Evolutionary conservation across 1,139 yeast genomes (phyloP), one percentile per base, ranked within the genome.

Genomic region (Candida frijolesensis): DNA sequence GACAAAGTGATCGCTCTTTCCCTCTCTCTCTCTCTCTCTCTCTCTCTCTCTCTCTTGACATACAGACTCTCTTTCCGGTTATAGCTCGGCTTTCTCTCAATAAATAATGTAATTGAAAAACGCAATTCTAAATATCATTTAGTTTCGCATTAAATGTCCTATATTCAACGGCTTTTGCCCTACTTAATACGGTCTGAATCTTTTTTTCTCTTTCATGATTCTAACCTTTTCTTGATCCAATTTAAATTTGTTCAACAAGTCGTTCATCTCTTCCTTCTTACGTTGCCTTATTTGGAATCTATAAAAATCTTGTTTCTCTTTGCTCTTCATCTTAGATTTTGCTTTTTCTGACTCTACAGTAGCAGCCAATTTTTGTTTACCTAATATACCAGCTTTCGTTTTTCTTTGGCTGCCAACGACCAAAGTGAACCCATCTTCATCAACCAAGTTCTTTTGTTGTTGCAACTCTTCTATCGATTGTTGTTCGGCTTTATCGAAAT

Each of bases 201-300:
- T 80, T 67, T 87, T 86, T 76, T 83, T 86, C 58, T 89, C 92
- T 64, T 80, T 88, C 85, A 94, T 83, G 56, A 79, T 71, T 59
- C 80, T 80, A 48, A 95, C 89, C 68, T 85, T 84, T 60, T 86
- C 94, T 72, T 94, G 97, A 69, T 95, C 99, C 55, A 86, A 84
- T 65, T 88, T 90, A 72, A 91, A 95, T 67, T 91, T 89, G 54
- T 72, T 76, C 63, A 94, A 76, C 64, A 95, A 75, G 48, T 89
- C 91, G 65, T 89, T 89, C 89, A 94, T 90, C 67, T 92, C 97
- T 57, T 82, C 84, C 76, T 94, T 94, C 80, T 92, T 94, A 65
- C 84, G 82, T 65, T 95, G 96, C 68, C 99, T 84, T 60, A 94
- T 82, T 72, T 95, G 99, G 83, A 92, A 95, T 61, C 97, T 80